Conservation (phyloP, 148 eudicot species). For the Diospyros lotus region DNA sequence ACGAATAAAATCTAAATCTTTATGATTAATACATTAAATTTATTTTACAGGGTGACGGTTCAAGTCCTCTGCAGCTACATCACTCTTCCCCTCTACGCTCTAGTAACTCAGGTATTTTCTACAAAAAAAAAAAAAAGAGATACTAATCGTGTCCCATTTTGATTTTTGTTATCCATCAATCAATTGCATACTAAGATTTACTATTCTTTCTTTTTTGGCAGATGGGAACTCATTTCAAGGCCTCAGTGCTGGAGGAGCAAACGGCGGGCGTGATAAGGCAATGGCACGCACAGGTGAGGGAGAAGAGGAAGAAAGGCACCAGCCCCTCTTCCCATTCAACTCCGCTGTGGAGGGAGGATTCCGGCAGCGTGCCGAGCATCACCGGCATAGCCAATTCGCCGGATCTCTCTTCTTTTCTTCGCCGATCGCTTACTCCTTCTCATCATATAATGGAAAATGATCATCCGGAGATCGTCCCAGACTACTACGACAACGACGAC, state of each 20-base stretch:
- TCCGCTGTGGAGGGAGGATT: not conserved
- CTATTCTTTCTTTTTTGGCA: not conserved
- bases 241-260: slow-evolving; percentile 31
- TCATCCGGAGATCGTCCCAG: not conserved
- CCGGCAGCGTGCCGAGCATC: not conserved
- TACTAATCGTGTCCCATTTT: too few relatives aligned
- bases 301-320: slow-evolving; percentile 20
- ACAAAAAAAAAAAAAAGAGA: too few relatives aligned
- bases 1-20: too few relatives aligned
- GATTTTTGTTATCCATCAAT: too few relatives aligned
- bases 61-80: slow-evolving; percentile 44
- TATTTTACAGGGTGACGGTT: slow-evolving; percentile 31
- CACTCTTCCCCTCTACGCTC: slow-evolving; percentile 49
- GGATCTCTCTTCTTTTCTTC: slow-evolving; percentile 1
- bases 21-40: too few relatives aligned
- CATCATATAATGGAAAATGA: not conserved
- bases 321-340: too few relatives aligned
- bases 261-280: slow-evolving; percentile 26
- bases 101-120: slow-evolving; percentile 36
- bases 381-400: not conserved
- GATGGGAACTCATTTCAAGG: slow-evolving; percentile 40
- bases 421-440: not conserved
- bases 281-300: slow-evolving; percentile 34
- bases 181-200: too few relatives aligned
- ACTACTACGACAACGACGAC: not conserved